phyloP scores from a whole-genome alignment of 2,329 filamentous ascomycete genomes.

The Aspergillus sp. region DNA sequence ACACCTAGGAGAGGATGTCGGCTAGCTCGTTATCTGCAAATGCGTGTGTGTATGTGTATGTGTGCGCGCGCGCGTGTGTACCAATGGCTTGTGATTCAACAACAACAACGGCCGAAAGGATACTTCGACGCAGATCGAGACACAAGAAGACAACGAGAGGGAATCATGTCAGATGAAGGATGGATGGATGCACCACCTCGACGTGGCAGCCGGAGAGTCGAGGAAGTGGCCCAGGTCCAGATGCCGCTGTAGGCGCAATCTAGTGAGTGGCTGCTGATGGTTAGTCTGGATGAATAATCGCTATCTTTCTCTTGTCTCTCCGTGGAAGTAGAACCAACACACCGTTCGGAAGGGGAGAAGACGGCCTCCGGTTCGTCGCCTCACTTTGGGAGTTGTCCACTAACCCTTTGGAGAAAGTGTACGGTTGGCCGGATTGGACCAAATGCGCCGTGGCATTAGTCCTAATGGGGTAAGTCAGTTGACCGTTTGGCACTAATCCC shows the following conservation, averaged over 20 bases:
- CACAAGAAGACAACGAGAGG: neutral
- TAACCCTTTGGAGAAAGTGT: no score
- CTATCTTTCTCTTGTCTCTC: neutral
- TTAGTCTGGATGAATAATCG: neutral
- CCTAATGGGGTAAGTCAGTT: no score
- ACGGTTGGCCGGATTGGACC: no score
- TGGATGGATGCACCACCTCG: constrained; percentile 1
- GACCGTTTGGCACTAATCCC: no score
- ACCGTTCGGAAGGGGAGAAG: neutral
- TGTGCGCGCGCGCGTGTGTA: no score
- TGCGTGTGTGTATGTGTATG: no score
- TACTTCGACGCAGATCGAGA: neutral
- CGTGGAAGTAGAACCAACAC: no score
- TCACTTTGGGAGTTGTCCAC: neutral
- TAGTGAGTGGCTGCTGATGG: neutral
- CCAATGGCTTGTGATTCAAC: no score
- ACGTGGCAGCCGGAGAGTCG: constrained; percentile 18
- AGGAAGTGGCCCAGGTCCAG: constrained; percentile 1
- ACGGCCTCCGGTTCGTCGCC: neutral
- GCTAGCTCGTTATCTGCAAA: no score
- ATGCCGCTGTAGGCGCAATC: neutral
- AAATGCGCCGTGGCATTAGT: no score
- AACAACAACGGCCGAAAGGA: no score
- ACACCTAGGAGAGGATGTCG: no score
- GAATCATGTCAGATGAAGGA: neutral